These are phyloP conservation scores for Glycyrrhiza uralensis DNA, from an alignment of 306 rosid genomes.

Conservation along the genomic window DNA sequence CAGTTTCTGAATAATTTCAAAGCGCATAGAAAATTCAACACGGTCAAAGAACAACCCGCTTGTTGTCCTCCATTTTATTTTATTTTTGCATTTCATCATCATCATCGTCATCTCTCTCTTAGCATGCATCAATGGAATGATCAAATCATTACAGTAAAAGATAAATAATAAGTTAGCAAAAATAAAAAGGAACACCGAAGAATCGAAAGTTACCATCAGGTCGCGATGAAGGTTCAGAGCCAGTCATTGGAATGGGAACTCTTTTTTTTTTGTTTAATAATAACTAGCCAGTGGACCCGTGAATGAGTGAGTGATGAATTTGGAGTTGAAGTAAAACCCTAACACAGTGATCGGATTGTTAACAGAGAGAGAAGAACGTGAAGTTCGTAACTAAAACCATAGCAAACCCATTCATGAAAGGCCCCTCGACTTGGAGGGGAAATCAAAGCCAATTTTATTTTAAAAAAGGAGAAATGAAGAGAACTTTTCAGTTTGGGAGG, in stretches of 20 bases:
- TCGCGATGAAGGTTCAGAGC: conserved; percentile 29
- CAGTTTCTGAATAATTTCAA: neutral
- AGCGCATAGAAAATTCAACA: neutral
- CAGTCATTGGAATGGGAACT: conserved; percentile 28
- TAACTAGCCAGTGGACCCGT: no score
- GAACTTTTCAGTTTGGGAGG: conserved; percentile 32
- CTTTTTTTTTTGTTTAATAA: neutral
- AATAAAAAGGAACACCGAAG: neutral
- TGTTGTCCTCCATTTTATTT: neutral
- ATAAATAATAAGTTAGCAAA: neutral
- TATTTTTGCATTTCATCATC: no score
- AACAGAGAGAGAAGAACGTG: neutral
- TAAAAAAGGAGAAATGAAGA: conserved; percentile 7
- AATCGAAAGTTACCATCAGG: conserved; percentile 25
- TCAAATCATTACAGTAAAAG: neutral
- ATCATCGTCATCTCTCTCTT: no score
- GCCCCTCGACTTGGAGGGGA: neutral
- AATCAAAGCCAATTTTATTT: conserved; percentile 18
- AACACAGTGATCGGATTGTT: neutral
- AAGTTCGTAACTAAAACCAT: neutral
- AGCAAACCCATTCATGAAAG: neutral
- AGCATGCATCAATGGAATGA: neutral
- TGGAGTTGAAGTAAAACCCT: conserved; percentile 25
- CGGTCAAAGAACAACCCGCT: neutral
- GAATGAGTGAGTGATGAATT: no score